Conservation (phyloP, 73 alveolate genomes). For the Stentor roeselii region DNA sequence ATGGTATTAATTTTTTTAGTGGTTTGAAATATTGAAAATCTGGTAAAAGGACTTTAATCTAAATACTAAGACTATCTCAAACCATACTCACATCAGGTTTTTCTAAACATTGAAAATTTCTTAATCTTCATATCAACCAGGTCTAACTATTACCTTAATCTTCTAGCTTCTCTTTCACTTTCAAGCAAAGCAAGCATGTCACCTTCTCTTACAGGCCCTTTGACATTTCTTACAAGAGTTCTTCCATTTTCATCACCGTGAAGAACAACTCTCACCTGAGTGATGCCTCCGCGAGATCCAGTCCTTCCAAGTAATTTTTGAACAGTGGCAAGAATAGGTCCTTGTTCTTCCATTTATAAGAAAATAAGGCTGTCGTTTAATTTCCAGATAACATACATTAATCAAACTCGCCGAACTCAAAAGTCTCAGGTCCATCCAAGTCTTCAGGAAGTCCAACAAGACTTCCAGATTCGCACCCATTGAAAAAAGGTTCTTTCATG, state of each 20-base stretch:
- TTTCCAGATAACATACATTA: too few species aligned
- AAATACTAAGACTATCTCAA: too few species aligned
- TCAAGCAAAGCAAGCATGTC: slow-evolving; percentile 98
- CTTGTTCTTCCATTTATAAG: slow-evolving; percentile 21
- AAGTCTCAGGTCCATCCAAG: not conserved
- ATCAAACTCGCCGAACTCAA: not conserved
- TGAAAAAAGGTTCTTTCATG: not conserved
- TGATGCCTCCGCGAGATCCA: slow-evolving; percentile 99
- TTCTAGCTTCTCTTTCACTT: slow-evolving; percentile 98
- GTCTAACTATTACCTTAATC: slow-evolving; percentile 72
- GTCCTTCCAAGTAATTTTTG: slow-evolving; percentile 55
- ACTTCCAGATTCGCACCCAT: not conserved
- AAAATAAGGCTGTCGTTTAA: not conserved
- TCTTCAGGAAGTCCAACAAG: not conserved
- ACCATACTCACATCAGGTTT: too few species aligned
- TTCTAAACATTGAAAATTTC: too few species aligned
- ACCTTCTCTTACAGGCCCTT: slow-evolving; percentile 98
- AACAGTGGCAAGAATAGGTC: slow-evolving; percentile 44
- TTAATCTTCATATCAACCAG: too few species aligned
- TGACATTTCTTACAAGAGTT: slow-evolving; percentile 95
- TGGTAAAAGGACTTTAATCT: too few species aligned
- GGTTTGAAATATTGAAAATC: too few species aligned
- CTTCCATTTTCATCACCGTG: slow-evolving; percentile 74
- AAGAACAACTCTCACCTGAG: slow-evolving; percentile 91
- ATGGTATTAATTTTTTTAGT: too few species aligned